phyloP scores from a whole-genome alignment of 257 asterid species.

The Salvia hispanica region DNA sequence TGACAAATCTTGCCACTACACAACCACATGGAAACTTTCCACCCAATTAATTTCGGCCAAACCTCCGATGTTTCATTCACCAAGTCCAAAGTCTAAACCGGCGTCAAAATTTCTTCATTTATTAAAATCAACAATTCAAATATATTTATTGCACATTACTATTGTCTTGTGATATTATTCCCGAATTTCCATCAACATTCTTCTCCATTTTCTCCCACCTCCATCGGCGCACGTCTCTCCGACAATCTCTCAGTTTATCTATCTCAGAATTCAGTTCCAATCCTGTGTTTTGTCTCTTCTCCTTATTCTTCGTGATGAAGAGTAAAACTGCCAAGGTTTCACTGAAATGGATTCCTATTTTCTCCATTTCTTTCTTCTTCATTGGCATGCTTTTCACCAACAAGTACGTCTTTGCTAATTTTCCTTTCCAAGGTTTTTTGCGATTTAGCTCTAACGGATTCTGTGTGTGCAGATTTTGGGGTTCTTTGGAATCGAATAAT shows the following conservation, averaged over 20 bases:
- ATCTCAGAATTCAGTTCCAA: conserved; percentile 6
- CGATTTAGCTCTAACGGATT: conserved; percentile 25
- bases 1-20: too few species aligned
- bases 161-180: conserved; percentile 2
- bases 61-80: too few species aligned
- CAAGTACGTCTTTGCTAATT: conserved; percentile 42
- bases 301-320: conserved; percentile 43
- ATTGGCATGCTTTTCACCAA: conserved; percentile 72
- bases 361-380: conserved; percentile 74
- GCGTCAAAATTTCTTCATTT: too few species aligned
- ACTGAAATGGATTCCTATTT: conserved; percentile 77
- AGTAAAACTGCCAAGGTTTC: conserved; percentile 66
- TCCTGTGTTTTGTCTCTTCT: conserved; percentile 18
- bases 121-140: too few species aligned
- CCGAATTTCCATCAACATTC: conserved; percentile 29
- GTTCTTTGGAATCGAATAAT: conserved; percentile 62
- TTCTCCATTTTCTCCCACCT: conserved; percentile 32
- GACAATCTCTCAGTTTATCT: neutral
- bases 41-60: too few species aligned
- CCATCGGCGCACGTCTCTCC: neutral
- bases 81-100: too few species aligned
- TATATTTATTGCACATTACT: neutral
- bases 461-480: conserved; percentile 55
- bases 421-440: neutral
- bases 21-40: too few species aligned